Conservation (phyloP, 495 filamentous ascomycete genomes). For the Aspergillus homomorphus region DNA sequence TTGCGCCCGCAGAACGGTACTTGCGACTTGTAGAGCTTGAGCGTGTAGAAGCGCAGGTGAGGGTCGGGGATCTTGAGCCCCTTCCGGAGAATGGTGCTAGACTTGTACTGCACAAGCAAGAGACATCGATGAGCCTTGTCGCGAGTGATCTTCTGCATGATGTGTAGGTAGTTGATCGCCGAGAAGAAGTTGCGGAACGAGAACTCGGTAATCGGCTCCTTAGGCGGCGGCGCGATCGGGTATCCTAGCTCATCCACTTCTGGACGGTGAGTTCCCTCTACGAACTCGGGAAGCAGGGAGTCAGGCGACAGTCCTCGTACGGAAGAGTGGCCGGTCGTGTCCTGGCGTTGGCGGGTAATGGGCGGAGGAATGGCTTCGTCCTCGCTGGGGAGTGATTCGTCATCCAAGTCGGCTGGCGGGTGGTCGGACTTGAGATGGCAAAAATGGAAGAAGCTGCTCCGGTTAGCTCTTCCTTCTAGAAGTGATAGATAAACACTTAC, state of each 20-base stretch:
- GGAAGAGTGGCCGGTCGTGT: constrained; percentile 23
- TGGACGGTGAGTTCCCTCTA: constrained; percentile 51
- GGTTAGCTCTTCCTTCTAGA: constrained; percentile 16
- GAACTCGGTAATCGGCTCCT: constrained; percentile 82
- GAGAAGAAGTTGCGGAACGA: constrained; percentile 94
- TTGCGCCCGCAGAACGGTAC: constrained; percentile 97
- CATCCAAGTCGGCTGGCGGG: constrained; percentile 30
- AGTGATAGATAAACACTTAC: constrained; percentile 44
- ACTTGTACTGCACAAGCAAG: constrained; percentile 91
- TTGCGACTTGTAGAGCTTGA: constrained; percentile 97
- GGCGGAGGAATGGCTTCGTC: constrained; percentile 86
- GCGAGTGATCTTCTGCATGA: constrained; percentile 96
- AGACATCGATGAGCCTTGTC: constrained; percentile 91
- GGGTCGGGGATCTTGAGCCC: constrained; percentile 86
- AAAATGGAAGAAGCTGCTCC: constrained; percentile 77
- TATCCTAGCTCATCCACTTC: constrained; percentile 89
- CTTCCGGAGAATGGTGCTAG: constrained; percentile 82
- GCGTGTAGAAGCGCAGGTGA: constrained; percentile 83
- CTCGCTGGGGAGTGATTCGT: constrained; percentile 35
- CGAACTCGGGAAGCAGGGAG: constrained; percentile 32
- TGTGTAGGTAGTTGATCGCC: constrained; percentile 85
- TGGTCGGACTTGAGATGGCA: constrained; percentile 61
- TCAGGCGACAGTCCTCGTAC: constrained; percentile 30
- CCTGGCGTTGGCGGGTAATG: constrained; percentile 56
- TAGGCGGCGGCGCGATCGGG: constrained; percentile 59